These are phyloP conservation scores for Cylindrotheca closterium DNA, from an alignment of 108 stramenopile species.

Conservation along the genomic window DNA sequence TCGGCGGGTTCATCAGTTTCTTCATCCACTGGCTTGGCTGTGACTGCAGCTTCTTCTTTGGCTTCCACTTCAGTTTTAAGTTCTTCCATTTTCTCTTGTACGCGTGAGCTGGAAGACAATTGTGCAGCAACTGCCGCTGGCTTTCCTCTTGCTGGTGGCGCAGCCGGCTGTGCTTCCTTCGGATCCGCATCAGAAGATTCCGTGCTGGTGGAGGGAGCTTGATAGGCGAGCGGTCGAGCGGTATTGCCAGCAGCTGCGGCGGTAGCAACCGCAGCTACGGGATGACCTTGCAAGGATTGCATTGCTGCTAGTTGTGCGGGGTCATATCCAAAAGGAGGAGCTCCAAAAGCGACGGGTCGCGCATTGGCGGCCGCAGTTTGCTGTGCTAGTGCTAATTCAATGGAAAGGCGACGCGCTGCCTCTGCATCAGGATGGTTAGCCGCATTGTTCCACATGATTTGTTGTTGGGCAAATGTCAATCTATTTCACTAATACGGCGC, in stretches of 20 bases:
- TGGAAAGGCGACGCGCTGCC: background rate
- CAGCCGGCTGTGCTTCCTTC: background rate
- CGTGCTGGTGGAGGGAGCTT: background rate
- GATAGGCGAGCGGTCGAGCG: background rate
- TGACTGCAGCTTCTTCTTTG: constrained; percentile 3
- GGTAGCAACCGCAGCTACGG: background rate
- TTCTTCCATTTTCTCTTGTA: constrained; percentile 38
- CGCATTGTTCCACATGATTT: constrained; percentile 12
- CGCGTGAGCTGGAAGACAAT: constrained; percentile 29
- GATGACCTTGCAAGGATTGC: background rate
- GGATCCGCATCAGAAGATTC: background rate
- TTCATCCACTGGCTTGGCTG: constrained; percentile 7
- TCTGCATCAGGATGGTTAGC: constrained; percentile 1
- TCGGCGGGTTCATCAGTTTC: constrained; percentile 20
- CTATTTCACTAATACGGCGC: too few species aligned
- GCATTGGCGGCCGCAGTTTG: background rate
- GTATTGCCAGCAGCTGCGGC: constrained; percentile 1
- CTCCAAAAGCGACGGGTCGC: background rate
- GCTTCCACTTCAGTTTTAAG: constrained; percentile 21
- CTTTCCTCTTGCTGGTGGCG: constrained; percentile 39
- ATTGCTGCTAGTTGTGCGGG: background rate
- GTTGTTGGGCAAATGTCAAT: constrained; percentile 1
- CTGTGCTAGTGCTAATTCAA: constrained; percentile 15
- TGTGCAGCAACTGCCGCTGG: constrained; percentile 54
- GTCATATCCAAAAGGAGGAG: background rate